Evolutionary conservation across 176 grass and related monocot species (phyloP), one percentile per base, ranked within the genome.

Genomic region (Oryza coarctata): DNA sequence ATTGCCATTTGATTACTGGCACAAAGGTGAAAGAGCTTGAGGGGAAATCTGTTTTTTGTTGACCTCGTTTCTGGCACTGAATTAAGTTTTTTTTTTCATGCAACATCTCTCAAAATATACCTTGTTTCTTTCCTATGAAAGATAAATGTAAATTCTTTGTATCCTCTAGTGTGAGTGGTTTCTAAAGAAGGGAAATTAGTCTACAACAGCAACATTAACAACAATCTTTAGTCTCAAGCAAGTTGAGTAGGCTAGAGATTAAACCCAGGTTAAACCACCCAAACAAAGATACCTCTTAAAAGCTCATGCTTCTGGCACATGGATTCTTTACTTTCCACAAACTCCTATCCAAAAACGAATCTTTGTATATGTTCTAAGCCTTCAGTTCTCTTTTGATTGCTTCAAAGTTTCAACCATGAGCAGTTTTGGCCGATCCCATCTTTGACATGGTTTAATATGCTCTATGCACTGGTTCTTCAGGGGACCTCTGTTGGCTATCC

Each of bases 51-150:
- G 13, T 15, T 73, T 11, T 30, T 79, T 63, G 17, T 49, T 28
- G 38, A 80, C 8, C 35, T 80, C 11, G 13, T 35, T 73, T 74
- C 12, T 31, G 67, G 23, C 31, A 79, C 35, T 5, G 4, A 35
- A 36, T 73, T 83, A 68, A n/a, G 47, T 84, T 32, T 61, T 61
- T 33, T n/a, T 33, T 80, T 47, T 75, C 62, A 60, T 22, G 9
- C 23, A 52, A 12, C 30, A 33, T 77, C 50, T 43, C 58, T 28
- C 1, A 66, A 31, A 77, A 67, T 73, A 14, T 50, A 34, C 68
- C 14, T 26, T 6, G 35, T 44, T 43, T 84, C 12, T 12, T 60
- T 84, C 63, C 28, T 25, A 7, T 4, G 3, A 33, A n/a, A 38
- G 13, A 22, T 22, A 27, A 0, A 6, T 63, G 30, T 45, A 49